Percentiles rank a stretch among this genome's conserved stretches.
phyloP scores from a whole-genome alignment of 2,329 filamentous ascomycete species.

The Alternaria conjuncta region DNA sequence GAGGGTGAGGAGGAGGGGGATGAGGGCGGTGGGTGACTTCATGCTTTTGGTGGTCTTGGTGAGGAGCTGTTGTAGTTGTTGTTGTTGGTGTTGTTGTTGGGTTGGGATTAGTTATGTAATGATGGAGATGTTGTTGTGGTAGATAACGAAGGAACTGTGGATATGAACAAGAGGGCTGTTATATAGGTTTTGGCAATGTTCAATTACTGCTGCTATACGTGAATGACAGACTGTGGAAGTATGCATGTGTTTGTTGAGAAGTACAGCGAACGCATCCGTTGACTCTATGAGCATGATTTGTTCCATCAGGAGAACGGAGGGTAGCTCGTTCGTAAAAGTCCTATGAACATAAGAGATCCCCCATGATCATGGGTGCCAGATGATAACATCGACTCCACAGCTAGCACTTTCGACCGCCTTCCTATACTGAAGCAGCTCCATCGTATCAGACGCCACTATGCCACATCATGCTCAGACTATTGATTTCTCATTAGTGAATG shows the following conservation, averaged over 20 bases:
- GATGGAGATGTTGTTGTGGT: too few relatives aligned
- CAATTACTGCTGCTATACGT: too few relatives aligned
- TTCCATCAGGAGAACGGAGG: not conserved
- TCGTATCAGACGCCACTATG: not conserved
- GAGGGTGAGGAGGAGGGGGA: not conserved
- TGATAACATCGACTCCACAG: not conserved
- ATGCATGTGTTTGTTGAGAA: too few relatives aligned
- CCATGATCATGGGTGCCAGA: not conserved
- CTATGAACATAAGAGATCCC: not conserved
- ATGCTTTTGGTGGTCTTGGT: not conserved
- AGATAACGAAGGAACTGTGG: too few relatives aligned
- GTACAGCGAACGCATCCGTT: not conserved
- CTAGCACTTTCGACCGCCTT: not conserved
- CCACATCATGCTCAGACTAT: not conserved
- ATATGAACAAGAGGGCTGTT: too few relatives aligned
- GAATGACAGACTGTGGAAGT: too few relatives aligned
- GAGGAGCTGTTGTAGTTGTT: not conserved
- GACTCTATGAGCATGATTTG: not conserved
- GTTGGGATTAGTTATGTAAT: too few relatives aligned
- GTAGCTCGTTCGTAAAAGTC: not conserved
- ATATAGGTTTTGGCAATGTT: too few relatives aligned
- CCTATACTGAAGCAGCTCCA: rapidly evolving
- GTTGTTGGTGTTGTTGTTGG: not conserved
- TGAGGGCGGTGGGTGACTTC: not conserved
- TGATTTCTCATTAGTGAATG: not conserved